Evolutionary conservation across 441 rosid species (phyloP), one percentile per base, ranked within the genome.

Genomic region (Erysimum pusillum): DNA sequence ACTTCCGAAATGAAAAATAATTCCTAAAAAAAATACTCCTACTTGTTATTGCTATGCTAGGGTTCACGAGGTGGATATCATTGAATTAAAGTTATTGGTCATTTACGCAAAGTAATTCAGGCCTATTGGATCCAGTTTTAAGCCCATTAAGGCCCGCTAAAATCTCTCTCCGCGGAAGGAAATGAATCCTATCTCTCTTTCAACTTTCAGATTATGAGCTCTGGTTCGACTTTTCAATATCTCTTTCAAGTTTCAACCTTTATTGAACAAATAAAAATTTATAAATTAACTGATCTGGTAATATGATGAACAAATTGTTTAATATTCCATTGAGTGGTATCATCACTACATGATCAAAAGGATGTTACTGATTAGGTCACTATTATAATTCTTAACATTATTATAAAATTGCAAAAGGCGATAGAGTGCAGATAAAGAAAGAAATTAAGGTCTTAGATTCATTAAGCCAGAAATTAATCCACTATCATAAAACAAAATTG

Each of bases 331-430:
- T 54, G 53, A 57, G 70, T 76, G 60, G 76, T 68, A 68, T 62
- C 74, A 68, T 76, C 75, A 52, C 69, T 62, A 52, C 71, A 76
- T 35, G 36, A 76, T 63, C 45, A 36, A 76, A 63, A 65, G 35
- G 53, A 69, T 63, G 60, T 31, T n/a, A 69, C 15, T 54, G 28
- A 54, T 76, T 42, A 62, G 39, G 60, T 54, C 70, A 70, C 76
- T 46, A n/a, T 28, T 39, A 39, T 22, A 49, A 18, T 42, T 68
- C 52, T 59, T 59, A 31, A 75, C 53, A 41, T 11, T 56, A 69
- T 11, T 15, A 44, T 42, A 56, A 18, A 69, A 41, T 1, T 69
- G 10, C 18, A 56, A 69, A 57, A 69, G 54, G 44, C 15, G 9
- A 15, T 31, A 52, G 49, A 3, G 71, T 52, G 61, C 49, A 0